These are phyloP conservation scores for Parathielavia hyrcaniae DNA, from an alignment of 495 filamentous ascomycete genomes.

Conservation along the genomic window DNA sequence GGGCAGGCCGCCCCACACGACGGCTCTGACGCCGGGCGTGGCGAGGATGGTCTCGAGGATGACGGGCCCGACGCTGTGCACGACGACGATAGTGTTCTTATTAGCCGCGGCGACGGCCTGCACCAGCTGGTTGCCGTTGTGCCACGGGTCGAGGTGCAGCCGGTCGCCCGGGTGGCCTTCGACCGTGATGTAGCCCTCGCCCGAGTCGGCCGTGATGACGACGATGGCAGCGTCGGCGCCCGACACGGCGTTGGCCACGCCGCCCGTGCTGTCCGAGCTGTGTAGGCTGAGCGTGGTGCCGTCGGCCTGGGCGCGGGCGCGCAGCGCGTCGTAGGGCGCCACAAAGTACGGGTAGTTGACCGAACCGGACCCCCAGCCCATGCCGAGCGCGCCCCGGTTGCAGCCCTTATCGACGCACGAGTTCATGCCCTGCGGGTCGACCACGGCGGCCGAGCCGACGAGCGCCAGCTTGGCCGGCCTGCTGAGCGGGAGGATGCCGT, in stretches of 20 bases:
- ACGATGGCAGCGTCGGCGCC: constrained; percentile 57
- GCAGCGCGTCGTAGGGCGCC: constrained; percentile 51
- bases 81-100: constrained; percentile 73
- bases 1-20: constrained; percentile 83
- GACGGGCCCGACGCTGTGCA: constrained; percentile 89
- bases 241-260: constrained; percentile 44
- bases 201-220: constrained; percentile 60
- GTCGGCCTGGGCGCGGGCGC: constrained; percentile 41
- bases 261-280: constrained; percentile 46
- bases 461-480: constrained; percentile 55
- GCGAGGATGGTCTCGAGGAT: constrained; percentile 78
- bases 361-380: constrained; percentile 59
- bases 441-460: constrained; percentile 68
- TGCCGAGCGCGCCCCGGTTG: constrained; percentile 53
- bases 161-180: constrained; percentile 56
- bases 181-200: constrained; percentile 61
- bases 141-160: constrained; percentile 63
- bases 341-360: constrained; percentile 52
- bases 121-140: constrained; percentile 69
- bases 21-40: constrained; percentile 66
- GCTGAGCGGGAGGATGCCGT: constrained; percentile 54
- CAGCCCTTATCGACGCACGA: constrained; percentile 54
- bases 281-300: constrained; percentile 46
- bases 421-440: constrained; percentile 51
- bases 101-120: constrained; percentile 54